Evolutionary conservation across 2,329 filamentous ascomycete species (phyloP).

Genomic region (Sclerotinia minor): DNA sequence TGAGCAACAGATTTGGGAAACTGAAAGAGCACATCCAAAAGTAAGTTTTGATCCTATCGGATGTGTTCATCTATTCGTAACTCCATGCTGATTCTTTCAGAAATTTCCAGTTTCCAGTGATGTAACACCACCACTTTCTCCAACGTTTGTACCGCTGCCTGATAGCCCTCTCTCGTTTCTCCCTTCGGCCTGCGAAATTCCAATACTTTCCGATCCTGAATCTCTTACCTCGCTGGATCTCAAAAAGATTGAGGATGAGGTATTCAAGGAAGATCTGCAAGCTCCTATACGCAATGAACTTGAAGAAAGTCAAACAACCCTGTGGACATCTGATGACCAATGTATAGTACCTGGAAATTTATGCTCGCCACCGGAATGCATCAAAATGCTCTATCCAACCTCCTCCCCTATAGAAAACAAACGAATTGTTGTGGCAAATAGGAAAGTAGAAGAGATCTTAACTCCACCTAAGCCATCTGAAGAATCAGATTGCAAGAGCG

Average conservation of each 20-base stretch:
- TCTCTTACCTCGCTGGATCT: conserved; percentile 36
- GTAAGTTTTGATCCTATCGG: conserved; percentile 26
- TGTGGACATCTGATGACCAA: conserved; percentile 43
- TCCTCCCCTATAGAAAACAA: conserved; percentile 19
- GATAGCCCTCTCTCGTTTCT: background rate
- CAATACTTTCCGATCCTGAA: conserved; percentile 34
- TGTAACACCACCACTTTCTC: conserved; percentile 41
- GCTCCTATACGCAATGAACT: conserved; percentile 29
- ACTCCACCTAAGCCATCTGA: conserved; percentile 34
- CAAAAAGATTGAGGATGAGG: conserved; percentile 33
- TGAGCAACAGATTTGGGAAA: conserved; percentile 31
- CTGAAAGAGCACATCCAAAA: conserved; percentile 32
- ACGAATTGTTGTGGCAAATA: conserved; percentile 28
- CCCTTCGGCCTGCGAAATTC: conserved; percentile 31
- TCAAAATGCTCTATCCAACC: conserved; percentile 21
- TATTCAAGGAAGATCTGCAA: conserved; percentile 39
- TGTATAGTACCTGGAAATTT: conserved; percentile 70
- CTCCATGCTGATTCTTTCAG: background rate
- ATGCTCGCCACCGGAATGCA: conserved; percentile 30
- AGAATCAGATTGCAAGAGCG: conserved; percentile 27
- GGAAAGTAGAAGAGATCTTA: conserved; percentile 39
- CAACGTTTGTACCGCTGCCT: conserved; percentile 25
- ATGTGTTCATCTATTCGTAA: background rate
- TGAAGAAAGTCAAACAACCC: background rate
- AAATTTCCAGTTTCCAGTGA: conserved; percentile 34